Evolutionary conservation across 2,329 filamentous ascomycete species (phyloP).

Genomic region (Ustulina deusta): DNA sequence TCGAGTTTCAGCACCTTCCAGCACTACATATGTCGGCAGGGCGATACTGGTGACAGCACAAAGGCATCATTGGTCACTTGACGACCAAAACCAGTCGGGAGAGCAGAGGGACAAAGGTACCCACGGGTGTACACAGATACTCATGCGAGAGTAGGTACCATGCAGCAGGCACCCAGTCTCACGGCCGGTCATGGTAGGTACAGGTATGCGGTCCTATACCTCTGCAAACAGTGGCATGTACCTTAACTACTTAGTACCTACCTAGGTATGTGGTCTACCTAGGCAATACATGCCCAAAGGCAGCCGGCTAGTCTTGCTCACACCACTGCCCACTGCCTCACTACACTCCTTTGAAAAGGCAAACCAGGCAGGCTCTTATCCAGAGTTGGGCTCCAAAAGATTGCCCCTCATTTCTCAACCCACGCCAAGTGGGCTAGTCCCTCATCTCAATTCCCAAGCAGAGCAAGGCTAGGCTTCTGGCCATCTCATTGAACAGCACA

Average conservation of each 20-base stretch:
- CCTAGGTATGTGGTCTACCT: conserved; percentile 10
- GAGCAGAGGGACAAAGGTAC: conserved; percentile 24
- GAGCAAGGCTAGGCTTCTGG: conserved; percentile 27
- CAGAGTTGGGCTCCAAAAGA: conserved; percentile 34
- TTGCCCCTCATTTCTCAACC: conserved; percentile 42
- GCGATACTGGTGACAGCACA: conserved; percentile 33
- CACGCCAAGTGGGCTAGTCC: conserved; percentile 40
- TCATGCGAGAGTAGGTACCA: conserved; percentile 21
- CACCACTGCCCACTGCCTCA: background rate
- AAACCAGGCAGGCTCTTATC: conserved; percentile 11
- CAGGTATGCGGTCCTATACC: conserved; percentile 11
- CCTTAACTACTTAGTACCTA: background rate
- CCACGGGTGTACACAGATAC: conserved; percentile 13
- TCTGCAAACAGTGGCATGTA: conserved; percentile 12
- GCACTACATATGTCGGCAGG: conserved; percentile 8
- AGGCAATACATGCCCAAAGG: background rate
- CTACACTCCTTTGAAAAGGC: background rate
- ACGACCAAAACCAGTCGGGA: conserved; percentile 13
- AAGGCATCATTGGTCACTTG: conserved; percentile 38
- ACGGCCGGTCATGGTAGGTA: conserved; percentile 1
- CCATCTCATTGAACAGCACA: conserved; percentile 27
- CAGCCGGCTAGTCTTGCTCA: background rate
- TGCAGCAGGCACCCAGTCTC: conserved; percentile 16
- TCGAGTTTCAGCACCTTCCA: conserved; percentile 28
- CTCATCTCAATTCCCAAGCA: conserved; percentile 26